phyloP scores from a whole-genome alignment of 2,329 filamentous ascomycete species.

The Fusarium heterosporum region DNA sequence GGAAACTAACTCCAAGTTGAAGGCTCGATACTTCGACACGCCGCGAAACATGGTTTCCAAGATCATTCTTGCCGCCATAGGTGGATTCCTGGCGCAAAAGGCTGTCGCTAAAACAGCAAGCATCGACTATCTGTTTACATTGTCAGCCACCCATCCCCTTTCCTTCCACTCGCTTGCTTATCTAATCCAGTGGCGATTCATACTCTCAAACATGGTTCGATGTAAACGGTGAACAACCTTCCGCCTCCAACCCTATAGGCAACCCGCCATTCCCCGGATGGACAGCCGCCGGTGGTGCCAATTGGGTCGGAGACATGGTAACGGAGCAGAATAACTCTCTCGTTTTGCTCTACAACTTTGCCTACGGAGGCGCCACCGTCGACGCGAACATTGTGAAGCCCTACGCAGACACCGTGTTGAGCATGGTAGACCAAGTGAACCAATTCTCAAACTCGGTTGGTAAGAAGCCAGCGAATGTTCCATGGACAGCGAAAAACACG shows the following conservation, averaged over 20 bases:
- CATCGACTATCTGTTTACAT: slow-evolving; percentile 38
- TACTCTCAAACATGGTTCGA: slow-evolving; percentile 63
- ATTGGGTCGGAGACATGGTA: slow-evolving; percentile 64
- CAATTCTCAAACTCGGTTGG: slow-evolving; percentile 51
- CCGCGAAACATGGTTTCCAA: slow-evolving; percentile 1
- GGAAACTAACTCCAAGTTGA: too few relatives aligned
- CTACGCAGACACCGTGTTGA: slow-evolving; percentile 60
- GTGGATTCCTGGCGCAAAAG: background rate
- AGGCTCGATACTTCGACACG: background rate
- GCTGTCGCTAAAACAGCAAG: slow-evolving; percentile 2
- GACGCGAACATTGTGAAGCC: slow-evolving; percentile 64
- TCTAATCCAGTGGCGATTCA: slow-evolving; percentile 46
- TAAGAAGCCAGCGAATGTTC: slow-evolving; percentile 48
- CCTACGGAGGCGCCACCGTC: slow-evolving; percentile 65
- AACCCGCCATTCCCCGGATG: slow-evolving; percentile 68
- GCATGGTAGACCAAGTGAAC: slow-evolving; percentile 41
- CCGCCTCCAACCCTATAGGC: slow-evolving; percentile 67
- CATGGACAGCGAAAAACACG: slow-evolving; percentile 57
- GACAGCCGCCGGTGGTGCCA: slow-evolving; percentile 62
- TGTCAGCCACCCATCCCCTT: slow-evolving; percentile 4
- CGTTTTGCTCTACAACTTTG: slow-evolving; percentile 64
- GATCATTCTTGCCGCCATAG: slow-evolving; percentile 7
- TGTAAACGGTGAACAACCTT: slow-evolving; percentile 62
- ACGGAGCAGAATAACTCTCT: slow-evolving; percentile 60
- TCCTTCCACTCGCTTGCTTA: background rate